Percentiles rank a stretch among this genome's conserved stretches.
These are phyloP conservation scores for Gracilaria vermiculophylla DNA, from an alignment of 23 red algal genomes.

Conservation along the genomic window DNA sequence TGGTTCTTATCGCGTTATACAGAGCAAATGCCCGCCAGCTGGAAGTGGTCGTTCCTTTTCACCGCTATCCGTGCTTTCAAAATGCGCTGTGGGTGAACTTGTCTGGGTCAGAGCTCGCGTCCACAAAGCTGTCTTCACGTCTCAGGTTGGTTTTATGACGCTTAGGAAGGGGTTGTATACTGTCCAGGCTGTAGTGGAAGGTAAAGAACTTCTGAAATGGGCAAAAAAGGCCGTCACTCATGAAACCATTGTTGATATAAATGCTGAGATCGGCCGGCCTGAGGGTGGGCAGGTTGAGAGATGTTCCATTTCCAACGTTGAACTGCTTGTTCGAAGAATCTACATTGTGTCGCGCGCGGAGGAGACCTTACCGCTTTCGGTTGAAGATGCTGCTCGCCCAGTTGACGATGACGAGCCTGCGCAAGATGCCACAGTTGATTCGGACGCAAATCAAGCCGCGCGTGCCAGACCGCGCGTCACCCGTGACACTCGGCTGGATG, in stretches of 20 bases:
- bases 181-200: slow-evolving; percentile 79
- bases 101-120: slow-evolving; percentile 94
- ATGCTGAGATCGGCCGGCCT: slow-evolving; percentile 51
- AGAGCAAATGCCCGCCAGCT: slow-evolving; percentile 38
- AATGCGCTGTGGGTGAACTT: not conserved
- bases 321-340: slow-evolving; percentile 67
- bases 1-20: slow-evolving; percentile 79
- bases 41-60: slow-evolving; percentile 61
- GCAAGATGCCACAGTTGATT: not conserved
- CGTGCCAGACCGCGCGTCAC: slow-evolving; percentile 52
- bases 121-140: slow-evolving; percentile 64
- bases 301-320: slow-evolving; percentile 67
- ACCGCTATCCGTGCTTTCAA: slow-evolving; percentile 42
- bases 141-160: slow-evolving; percentile 80
- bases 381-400: slow-evolving; percentile 87
- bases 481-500: slow-evolving; percentile 93
- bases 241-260: slow-evolving; percentile 87
- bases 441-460: not conserved
- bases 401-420: slow-evolving; percentile 19
- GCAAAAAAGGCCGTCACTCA: slow-evolving; percentile 65
- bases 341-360: slow-evolving; percentile 86
- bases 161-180: slow-evolving; percentile 76
- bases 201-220: slow-evolving; percentile 85
- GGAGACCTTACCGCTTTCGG: slow-evolving; percentile 69
- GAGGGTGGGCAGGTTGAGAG: slow-evolving; percentile 70